These are phyloP conservation scores for Lepidium didymum DNA, from an alignment of 345 rosid species.

Conservation along the genomic window DNA sequence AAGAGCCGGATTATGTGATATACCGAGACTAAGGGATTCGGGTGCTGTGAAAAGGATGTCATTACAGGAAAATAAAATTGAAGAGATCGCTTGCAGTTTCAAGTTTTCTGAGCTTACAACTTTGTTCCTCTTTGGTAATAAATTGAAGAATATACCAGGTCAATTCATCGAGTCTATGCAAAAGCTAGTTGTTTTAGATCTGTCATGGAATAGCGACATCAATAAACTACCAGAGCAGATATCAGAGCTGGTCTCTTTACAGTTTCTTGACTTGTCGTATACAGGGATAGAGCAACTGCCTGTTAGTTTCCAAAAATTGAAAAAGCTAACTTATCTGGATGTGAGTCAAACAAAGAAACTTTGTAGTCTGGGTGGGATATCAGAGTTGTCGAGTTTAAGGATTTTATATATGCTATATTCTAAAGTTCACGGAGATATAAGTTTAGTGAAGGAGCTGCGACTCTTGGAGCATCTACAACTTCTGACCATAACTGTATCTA, in stretches of 20 bases:
- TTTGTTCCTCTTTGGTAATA: not conserved
- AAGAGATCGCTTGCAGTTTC: not conserved
- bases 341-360: not conserved
- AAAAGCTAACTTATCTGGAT: not conserved
- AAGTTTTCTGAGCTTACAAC: conserved; percentile 11
- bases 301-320: not conserved
- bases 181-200: not conserved
- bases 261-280: conserved; percentile 8
- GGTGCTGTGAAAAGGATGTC: not conserved
- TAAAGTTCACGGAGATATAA: not conserved
- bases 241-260: too few relatives aligned
- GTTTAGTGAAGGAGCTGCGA: not conserved
- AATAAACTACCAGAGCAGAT: not conserved
- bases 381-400: not conserved
- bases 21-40: not conserved
- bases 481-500: not conserved
- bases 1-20: not conserved
- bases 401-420: not conserved
- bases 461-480: not conserved
- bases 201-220: fast-evolving
- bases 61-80: conserved; percentile 10
- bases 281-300: not conserved
- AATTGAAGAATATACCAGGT: not conserved
- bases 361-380: not conserved
- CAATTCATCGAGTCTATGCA: not conserved